phyloP scores from a whole-genome alignment of 1,284 basidiomycete genomes.

The Ganoderma meredithae region DNA sequence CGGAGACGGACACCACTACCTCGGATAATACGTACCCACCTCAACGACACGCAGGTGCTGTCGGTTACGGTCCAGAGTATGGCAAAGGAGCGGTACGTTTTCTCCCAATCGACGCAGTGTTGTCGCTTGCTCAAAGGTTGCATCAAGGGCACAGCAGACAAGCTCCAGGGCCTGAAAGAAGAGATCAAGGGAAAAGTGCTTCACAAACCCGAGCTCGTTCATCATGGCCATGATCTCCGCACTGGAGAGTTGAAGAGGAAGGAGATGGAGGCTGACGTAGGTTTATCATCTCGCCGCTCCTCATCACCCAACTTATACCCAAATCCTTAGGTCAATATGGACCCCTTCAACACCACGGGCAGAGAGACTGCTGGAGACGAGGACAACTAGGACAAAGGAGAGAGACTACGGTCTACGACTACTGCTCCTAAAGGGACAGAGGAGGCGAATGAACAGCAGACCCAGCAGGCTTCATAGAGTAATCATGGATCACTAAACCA shows the following conservation, averaged over 20 bases:
- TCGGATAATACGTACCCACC: constrained; percentile 39
- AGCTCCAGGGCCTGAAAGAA: constrained; percentile 57
- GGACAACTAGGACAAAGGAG: constrained; percentile 16
- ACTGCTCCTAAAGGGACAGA: constrained; percentile 40
- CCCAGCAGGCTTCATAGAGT: constrained; percentile 11
- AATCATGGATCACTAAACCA: neutral
- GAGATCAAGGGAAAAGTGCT: constrained; percentile 59
- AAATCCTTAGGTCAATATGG: neutral
- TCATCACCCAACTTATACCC: too few relatives aligned
- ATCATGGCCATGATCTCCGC: constrained; percentile 55
- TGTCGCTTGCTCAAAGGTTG: neutral
- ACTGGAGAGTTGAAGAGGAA: constrained; percentile 57
- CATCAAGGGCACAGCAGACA: constrained; percentile 53
- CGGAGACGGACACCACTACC: neutral
- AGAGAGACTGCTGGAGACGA: neutral
- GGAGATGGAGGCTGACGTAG: constrained; percentile 46
- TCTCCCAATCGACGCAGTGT: neutral
- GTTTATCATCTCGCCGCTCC: constrained; percentile 1
- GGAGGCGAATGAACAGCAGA: constrained; percentile 33
- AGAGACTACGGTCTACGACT: constrained; percentile 39
- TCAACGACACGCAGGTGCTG: constrained; percentile 50
- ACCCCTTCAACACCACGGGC: neutral
- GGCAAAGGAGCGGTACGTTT: constrained; percentile 42
- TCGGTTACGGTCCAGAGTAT: constrained; percentile 51
- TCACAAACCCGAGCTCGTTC: constrained; percentile 50